Evolutionary conservation across 1,284 basidiomycete species (phyloP).

Genomic region (Apiotrichum veenhuisii): DNA sequence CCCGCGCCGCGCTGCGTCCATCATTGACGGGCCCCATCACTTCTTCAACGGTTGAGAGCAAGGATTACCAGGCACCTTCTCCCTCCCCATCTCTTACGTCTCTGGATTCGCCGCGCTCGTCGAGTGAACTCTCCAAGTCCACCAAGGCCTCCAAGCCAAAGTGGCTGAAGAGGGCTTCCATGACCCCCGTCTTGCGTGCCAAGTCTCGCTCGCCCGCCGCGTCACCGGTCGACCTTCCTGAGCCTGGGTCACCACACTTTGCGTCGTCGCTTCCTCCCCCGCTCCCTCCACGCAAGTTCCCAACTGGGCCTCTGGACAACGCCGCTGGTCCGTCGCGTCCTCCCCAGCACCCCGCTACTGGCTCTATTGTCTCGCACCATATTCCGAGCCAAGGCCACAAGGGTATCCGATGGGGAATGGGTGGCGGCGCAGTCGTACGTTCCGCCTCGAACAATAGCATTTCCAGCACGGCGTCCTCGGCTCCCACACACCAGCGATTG

Average conservation of each 20-base stretch:
- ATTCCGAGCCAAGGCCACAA: constrained; percentile 24
- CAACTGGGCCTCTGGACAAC: constrained; percentile 25
- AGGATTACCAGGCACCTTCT: constrained; percentile 6
- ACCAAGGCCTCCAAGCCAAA: constrained; percentile 33
- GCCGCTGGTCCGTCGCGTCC: constrained; percentile 14
- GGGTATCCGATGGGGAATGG: constrained; percentile 31
- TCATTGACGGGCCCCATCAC: background rate
- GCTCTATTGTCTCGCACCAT: constrained; percentile 26
- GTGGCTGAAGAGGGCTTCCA: constrained; percentile 40
- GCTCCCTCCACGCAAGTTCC: constrained; percentile 33
- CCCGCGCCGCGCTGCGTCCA: constrained; percentile 31
- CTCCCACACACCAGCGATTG: constrained; percentile 25
- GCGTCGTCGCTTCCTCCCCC: constrained; percentile 26
- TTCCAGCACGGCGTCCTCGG: constrained; percentile 10
- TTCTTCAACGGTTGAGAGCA: background rate
- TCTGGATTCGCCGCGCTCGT: constrained; percentile 25
- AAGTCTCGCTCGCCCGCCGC: constrained; percentile 37
- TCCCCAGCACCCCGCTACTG: constrained; percentile 30
- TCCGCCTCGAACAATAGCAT: constrained; percentile 38
- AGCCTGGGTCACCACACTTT: constrained; percentile 24
- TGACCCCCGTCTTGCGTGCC: constrained; percentile 26
- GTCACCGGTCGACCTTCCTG: constrained; percentile 18
- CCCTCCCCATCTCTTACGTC: constrained; percentile 4
- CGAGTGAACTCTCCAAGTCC: constrained; percentile 26
- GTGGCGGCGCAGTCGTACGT: constrained; percentile 19